These are phyloP conservation scores for Boletus tylopilopsis DNA, from an alignment of 768 basidiomycete species.

Conservation along the genomic window DNA sequence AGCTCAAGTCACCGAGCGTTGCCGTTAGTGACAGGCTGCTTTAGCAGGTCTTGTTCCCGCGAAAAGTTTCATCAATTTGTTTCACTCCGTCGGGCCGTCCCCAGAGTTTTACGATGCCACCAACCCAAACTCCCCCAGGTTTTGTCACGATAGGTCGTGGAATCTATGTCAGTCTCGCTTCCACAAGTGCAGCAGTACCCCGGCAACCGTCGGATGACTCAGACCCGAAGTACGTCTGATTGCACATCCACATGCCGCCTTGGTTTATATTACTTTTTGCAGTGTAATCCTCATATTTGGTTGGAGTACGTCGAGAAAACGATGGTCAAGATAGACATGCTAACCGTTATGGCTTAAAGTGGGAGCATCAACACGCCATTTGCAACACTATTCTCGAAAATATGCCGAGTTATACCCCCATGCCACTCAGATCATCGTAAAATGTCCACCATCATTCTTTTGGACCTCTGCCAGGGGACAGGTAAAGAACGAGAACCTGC, in stretches of 20 bases:
- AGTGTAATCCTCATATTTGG: constrained; percentile 30
- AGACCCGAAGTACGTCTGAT: constrained; percentile 20
- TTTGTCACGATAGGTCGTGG: constrained; percentile 3
- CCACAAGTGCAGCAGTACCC: background rate
- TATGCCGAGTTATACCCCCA: constrained; percentile 25
- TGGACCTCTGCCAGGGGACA: constrained; percentile 9
- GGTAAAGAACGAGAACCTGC: constrained; percentile 4
- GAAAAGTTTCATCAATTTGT: background rate
- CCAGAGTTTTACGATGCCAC: background rate
- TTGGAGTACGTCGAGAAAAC: constrained; percentile 20
- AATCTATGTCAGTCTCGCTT: background rate
- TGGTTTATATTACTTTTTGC: background rate
- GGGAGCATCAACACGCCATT: constrained; percentile 25
- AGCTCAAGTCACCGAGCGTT: too few relatives aligned
- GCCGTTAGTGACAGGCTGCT: too few relatives aligned
- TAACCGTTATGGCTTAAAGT: constrained; percentile 9
- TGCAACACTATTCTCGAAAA: constrained; percentile 23
- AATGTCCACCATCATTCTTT: constrained; percentile 20
- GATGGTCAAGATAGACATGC: background rate
- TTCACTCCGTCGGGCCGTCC: background rate
- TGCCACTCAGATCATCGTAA: constrained; percentile 27
- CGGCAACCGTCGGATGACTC: constrained; percentile 3
- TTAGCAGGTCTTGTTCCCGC: too few relatives aligned
- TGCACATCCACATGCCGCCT: background rate
- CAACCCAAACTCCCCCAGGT: background rate